A percentile compares a stretch with the other conserved stretches of the same genome.
Conservation (phyloP, 2,329 filamentous ascomycete species). For the Aspergillus sp. region DNA sequence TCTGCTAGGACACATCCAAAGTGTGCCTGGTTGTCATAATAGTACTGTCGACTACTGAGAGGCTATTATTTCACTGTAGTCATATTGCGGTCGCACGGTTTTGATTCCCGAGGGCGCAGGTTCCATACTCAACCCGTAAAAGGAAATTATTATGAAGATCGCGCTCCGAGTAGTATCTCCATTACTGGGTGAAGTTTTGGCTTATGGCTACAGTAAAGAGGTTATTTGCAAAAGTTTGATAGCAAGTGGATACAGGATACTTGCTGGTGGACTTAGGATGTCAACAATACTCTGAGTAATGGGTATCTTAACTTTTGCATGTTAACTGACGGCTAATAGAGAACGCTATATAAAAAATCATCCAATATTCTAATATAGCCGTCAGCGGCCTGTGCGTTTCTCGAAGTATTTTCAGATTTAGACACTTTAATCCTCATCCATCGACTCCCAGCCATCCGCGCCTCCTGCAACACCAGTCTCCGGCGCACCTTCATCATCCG, state of each 20-base stretch:
- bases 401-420: neutral
- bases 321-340: neutral
- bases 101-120: too few species aligned
- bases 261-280: neutral
- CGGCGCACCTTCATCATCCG: conserved; percentile 61
- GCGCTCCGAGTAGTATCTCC: too few species aligned
- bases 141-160: neutral
- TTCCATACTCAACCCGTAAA: neutral
- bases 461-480: conserved; percentile 51
- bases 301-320: conserved; percentile 24
- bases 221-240: neutral
- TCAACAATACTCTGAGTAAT: neutral
- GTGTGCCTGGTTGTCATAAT: neutral
- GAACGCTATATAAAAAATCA: neutral
- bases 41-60: neutral
- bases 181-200: too few species aligned
- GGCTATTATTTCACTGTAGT: neutral
- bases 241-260: neutral
- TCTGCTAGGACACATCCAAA: too few species aligned
- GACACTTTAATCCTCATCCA: conserved; percentile 51
- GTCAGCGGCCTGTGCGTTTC: neutral
- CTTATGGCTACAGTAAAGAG: neutral
- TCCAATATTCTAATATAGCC: conserved; percentile 2
- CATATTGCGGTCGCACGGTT: too few species aligned
- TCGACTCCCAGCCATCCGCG: conserved; percentile 54